A percentile compares a stretch with the other conserved stretches of the same genome.
These are phyloP conservation scores for Tetrapisispora pingtungensis DNA, from an alignment of 805 yeast species.

Conservation along the genomic window DNA sequence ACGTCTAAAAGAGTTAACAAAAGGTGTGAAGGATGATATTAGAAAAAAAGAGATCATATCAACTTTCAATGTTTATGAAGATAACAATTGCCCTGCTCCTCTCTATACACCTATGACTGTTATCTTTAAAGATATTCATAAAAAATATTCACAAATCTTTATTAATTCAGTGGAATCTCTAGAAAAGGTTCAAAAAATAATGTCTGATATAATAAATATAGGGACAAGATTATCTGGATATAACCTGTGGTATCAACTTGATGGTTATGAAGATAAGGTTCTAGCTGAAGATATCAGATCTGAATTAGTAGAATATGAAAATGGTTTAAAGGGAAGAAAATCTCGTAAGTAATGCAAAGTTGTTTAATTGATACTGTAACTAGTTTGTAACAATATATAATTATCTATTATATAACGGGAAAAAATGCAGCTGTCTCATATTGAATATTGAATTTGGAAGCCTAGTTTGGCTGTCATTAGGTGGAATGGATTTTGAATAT, in stretches of 20 bases:
- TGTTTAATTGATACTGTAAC: not conserved
- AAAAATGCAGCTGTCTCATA: constrained; percentile 5
- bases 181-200: constrained; percentile 45
- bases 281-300: constrained; percentile 55
- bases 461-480: constrained; percentile 21
- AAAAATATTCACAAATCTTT: constrained; percentile 52
- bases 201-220: constrained; percentile 48
- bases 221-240: constrained; percentile 55
- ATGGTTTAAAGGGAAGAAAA: constrained; percentile 29
- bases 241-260: constrained; percentile 77
- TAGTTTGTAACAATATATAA: too few relatives aligned
- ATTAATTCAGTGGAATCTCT: constrained; percentile 52
- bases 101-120: constrained; percentile 55
- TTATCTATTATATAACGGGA: not conserved
- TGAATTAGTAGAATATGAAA: constrained; percentile 47
- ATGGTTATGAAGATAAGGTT: constrained; percentile 58
- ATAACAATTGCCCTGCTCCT: constrained; percentile 30
- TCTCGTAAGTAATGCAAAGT: constrained; percentile 8
- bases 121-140: constrained; percentile 54
- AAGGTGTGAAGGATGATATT: constrained; percentile 12
- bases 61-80: constrained; percentile 23
- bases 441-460: constrained; percentile 24
- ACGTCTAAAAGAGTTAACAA: constrained; percentile 11
- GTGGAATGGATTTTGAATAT: not conserved
- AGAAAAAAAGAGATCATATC: constrained; percentile 9